Base-by-base conservation (phyloP, 495 filamentous ascomycete genomes). In the Neurospora africana region DNA sequence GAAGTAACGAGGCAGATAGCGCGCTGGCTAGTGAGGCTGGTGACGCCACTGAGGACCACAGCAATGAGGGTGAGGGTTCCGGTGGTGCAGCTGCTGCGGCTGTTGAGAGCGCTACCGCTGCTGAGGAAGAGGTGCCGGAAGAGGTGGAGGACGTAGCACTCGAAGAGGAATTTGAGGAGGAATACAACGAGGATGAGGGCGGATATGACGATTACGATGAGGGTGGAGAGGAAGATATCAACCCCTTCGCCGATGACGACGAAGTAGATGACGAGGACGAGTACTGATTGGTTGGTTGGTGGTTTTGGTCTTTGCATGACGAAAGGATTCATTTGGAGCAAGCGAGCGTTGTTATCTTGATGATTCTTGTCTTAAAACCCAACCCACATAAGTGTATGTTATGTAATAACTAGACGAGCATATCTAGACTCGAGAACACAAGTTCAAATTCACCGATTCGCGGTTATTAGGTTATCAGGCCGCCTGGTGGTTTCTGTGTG, bases 161-260 rank as follows among this genome's bases (percentile, higher is more conserved):
- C 7, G 72, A 76, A 15, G 77, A 77, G 17, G 77, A 76, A 10
- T 70, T 72, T 30, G 77, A 74, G 15, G 75, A 73, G 21, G 70
- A 74, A 13, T 75, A 68, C 23, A 72, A 75, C 5, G 75, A 75
- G 69, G 69, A 72, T 21, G 72, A 72, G 17, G 71, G 69, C 10
- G 75, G 75, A 4, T 78, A 78, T 35, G 80, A 76, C 5, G 78
- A 83, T 33, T 81, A 80, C 7, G 80, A 82, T 58, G 75, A 71
- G 2, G 73, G 75, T 43, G 77, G 74, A 36, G 77, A 78, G 70
- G 71, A 74, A 21, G 76, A 75, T 5, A 72, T 77, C 37, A 75
- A 76, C 38, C 74, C 77, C 15, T 79, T 79, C 70, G 77, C 71
- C 2, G 74, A 76, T 30, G n/a, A 70, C 21, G 40, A 72, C n/a